These are phyloP conservation scores for Aspergillus sp. DNA, from an alignment of 2,329 filamentous ascomycete genomes.

Conservation along the genomic window DNA sequence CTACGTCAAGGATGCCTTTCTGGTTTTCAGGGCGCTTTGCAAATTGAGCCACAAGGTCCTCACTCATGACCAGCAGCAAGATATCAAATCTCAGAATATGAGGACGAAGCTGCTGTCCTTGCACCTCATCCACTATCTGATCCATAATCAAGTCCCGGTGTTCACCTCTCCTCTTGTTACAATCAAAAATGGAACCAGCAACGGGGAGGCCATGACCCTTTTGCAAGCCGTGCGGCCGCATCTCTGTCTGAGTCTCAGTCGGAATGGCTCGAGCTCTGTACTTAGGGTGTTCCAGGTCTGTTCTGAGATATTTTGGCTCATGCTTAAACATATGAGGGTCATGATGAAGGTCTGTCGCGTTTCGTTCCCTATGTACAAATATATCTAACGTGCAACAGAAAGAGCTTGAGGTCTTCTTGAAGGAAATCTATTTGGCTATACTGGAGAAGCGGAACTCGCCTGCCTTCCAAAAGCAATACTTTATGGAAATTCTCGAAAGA, in stretches of 20 bases:
- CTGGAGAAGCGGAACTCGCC: slow-evolving; percentile 82
- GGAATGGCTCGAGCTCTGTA: slow-evolving; percentile 90
- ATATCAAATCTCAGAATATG: slow-evolving; percentile 92
- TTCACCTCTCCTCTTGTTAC: slow-evolving; percentile 89
- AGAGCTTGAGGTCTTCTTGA: slow-evolving; percentile 95
- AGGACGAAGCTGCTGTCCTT: slow-evolving; percentile 92
- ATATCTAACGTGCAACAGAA: slow-evolving; percentile 49
- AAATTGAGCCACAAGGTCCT: slow-evolving; percentile 92
- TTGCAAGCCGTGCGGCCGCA: slow-evolving; percentile 96
- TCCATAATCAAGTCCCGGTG: slow-evolving; percentile 87
- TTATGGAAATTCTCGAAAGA: slow-evolving; percentile 76
- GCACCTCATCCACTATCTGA: slow-evolving; percentile 87
- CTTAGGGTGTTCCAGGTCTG: slow-evolving; percentile 90
- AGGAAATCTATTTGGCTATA: slow-evolving; percentile 92
- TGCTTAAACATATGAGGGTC: slow-evolving; percentile 87
- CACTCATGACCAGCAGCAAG: slow-evolving; percentile 82
- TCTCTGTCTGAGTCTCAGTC: slow-evolving; percentile 85
- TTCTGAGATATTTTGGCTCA: slow-evolving; percentile 96
- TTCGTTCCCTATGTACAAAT: background rate
- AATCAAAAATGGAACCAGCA: slow-evolving; percentile 83
- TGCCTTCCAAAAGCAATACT: slow-evolving; percentile 83
- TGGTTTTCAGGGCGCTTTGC: slow-evolving; percentile 96
- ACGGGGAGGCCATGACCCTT: slow-evolving; percentile 76
- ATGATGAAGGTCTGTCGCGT: slow-evolving; percentile 68
- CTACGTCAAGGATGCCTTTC: slow-evolving; percentile 92